These are phyloP conservation scores for Saccharomycopsis microspora DNA, from an alignment of 805 yeast species.

Conservation along the genomic window DNA sequence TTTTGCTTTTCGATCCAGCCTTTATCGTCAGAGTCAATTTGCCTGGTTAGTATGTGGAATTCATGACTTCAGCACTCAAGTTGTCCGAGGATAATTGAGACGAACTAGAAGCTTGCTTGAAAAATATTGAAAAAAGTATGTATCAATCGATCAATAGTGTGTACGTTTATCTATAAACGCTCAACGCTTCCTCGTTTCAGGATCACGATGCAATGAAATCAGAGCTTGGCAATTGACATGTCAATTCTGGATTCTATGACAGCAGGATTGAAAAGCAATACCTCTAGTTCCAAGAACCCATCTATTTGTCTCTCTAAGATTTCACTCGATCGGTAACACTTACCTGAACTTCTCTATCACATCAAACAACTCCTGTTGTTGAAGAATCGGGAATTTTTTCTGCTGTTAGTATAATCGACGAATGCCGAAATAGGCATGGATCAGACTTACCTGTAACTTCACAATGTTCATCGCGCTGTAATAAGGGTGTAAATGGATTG, in stretches of 20 bases:
- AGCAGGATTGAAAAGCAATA: not conserved
- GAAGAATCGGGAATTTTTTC: constrained; percentile 77
- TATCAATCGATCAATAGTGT: too few relatives aligned
- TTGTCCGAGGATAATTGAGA: not conserved
- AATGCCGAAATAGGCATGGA: not conserved
- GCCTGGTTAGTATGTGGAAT: constrained; percentile 23
- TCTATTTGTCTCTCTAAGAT: not conserved
- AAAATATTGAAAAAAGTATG: too few relatives aligned
- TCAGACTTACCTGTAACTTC: constrained; percentile 40
- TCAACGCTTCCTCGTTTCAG: too few relatives aligned
- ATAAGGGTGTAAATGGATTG: too few relatives aligned
- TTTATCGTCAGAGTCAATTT: constrained; percentile 78
- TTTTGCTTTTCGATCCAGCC: constrained; percentile 93
- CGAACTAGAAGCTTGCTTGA: not conserved
- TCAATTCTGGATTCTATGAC: not conserved
- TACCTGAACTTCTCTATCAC: constrained; percentile 71
- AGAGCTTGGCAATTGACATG: not conserved
- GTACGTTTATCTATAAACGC: too few relatives aligned
- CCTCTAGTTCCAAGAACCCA: too few relatives aligned
- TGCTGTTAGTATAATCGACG: constrained; percentile 19
- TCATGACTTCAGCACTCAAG: not conserved
- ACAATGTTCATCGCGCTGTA: constrained; percentile 44
- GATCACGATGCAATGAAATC: too few relatives aligned
- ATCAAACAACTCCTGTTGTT: constrained; percentile 77
- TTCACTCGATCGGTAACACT: constrained; percentile 9